Evolutionary conservation across 2,329 filamentous ascomycete genomes (phyloP), one percentile per base, ranked within the genome.

Genomic region (Raffaelea deltoideospora): DNA sequence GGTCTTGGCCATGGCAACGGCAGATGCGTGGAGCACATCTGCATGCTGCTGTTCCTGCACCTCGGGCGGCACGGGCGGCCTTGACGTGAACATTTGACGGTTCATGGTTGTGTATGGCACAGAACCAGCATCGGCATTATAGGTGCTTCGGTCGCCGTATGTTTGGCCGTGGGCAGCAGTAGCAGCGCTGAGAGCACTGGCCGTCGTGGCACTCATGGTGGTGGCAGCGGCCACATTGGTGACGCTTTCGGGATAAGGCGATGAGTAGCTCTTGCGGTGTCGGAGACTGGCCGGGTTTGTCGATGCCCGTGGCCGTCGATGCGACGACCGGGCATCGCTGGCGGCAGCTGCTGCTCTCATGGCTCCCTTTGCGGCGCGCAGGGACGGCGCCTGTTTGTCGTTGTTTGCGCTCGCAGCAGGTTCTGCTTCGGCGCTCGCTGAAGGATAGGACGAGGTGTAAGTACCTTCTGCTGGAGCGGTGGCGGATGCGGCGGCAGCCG

Each of bases 1-100:
- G 47, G 79, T 74, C 56, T 79, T 81, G 7, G 87, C 86, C 85
- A 95, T 93, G 10, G 81, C 83, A 3, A 94, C 64, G 3, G 87
- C 85, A 17, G 85, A 88, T 22, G 85, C 83, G 44, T 79, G 79
- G 3, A 93, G 62, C 5, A 76, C 74, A 45, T 85, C 79, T 31
- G 77, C 71, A 40, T 71, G 73, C 42, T 71, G 76, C 53, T 76
- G 70, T 49, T 94, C 85, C 29, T 90, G 78, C 0, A 75, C 59
- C 49, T 92, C 83, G 2, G 70, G 61, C 20, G 72, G 66, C 3
- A 92, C 72, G 0, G 77, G 78, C 4, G 86, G 85, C 24, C 73
- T 61, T 2, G 81, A 77, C 0, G 79, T 85, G 51, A 79, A 93
- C 73, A 93, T 81, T 42, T 77, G 75, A 42, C 76, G 67, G 26